Base-by-base conservation (phyloP, 768 basidiomycete species). In the Hysterangium stoloniferum region DNA sequence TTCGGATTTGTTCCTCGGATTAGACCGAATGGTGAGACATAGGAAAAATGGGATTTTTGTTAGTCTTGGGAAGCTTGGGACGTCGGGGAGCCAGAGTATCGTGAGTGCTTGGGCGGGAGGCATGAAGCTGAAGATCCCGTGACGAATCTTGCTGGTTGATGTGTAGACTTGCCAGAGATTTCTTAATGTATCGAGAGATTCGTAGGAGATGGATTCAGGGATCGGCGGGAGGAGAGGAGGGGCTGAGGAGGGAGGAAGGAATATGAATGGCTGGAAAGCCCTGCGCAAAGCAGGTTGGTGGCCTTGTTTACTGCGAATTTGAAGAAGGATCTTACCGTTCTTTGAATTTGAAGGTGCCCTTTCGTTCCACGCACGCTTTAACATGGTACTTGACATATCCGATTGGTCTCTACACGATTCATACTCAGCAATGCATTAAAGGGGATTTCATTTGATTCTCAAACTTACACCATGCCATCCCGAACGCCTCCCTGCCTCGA, bases 321-420 rank as follows among this genome's bases (percentile, higher is more conserved):
- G n/a, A n/a, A 31, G 9, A 11, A 29, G 28, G 15, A 15, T 22
- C 49, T 4, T 40, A 37, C 49, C 29, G 28, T 29, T 51, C 40
- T 20, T 51, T 41, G n/a, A 5, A 29, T 48, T 11, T 48, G n/a
- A 48, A 48, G 13, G 34, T 20, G 3, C 46, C 46, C 17, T 48
- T 48, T 6, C 46, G 28, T 20, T 20, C 36, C 9, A 48, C 31
- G 6, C n/a, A 20, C 17, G 20, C 46, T 42, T 51, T 51, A 17
- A 40, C 36, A 22, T 51, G 29, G 19, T 51, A 51, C 32, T 31
- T 51, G 4, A 51, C 20, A 42, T n/a, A 51, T 27, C 49, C 49
- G 32, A 51, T 40, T 6, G 37, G 38, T 17, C 5, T 31, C 49
- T 42, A 51, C 2, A 32, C n/a, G 3, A 8, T 49, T n/a, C 17